A percentile compares a stretch with the other conserved stretches of the same genome.
phyloP scores from a whole-genome alignment of 2,329 filamentous ascomycete genomes.

The Monilinia fructigena region DNA sequence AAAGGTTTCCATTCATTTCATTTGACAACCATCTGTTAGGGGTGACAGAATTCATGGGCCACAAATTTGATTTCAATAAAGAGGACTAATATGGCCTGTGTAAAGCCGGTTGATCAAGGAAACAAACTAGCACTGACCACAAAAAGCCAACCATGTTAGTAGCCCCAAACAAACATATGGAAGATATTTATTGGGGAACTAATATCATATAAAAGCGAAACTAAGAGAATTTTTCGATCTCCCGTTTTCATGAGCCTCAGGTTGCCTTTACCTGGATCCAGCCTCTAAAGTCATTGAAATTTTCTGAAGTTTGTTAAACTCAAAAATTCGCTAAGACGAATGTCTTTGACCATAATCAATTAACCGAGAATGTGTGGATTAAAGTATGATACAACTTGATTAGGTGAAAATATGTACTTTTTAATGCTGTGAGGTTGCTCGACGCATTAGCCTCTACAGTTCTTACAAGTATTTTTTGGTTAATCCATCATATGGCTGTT shows the following conservation, averaged over 20 bases:
- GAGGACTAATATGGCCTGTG: not conserved
- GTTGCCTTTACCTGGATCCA: not conserved
- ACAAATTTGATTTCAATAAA: not conserved
- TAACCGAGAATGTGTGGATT: not conserved
- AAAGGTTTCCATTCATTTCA: not conserved
- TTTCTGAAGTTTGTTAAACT: not conserved
- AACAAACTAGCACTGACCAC: not conserved
- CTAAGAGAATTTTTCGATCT: not conserved
- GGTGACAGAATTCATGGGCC: not conserved
- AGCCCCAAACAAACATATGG: not conserved
- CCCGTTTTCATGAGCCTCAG: not conserved
- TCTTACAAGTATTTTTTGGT: not conserved
- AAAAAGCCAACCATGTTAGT: not conserved
- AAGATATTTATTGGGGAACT: not conserved
- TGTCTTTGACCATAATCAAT: not conserved
- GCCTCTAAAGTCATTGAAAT: not conserved
- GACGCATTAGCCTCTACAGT: not conserved
- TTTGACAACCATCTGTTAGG: not conserved
- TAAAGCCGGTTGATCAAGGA: not conserved
- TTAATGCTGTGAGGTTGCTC: not conserved
- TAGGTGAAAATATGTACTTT: not conserved
- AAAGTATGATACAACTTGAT: not conserved
- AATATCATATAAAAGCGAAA: not conserved
- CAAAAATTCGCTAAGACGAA: not conserved
- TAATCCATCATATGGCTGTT: not conserved